These are phyloP conservation scores for Scleroderma bovista DNA, from an alignment of 768 basidiomycete species.

Conservation along the genomic window DNA sequence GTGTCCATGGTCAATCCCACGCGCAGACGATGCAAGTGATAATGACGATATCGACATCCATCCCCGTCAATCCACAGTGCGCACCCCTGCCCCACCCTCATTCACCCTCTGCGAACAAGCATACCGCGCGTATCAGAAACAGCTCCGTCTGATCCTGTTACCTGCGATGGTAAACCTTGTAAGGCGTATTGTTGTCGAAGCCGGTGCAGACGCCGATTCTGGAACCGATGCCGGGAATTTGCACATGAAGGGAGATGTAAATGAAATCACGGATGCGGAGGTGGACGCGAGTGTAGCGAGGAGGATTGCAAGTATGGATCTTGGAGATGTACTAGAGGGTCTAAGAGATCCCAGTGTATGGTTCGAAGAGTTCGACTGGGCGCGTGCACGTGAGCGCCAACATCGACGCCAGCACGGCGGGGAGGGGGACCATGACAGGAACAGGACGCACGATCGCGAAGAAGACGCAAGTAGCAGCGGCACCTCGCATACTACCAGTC, in stretches of 20 bases:
- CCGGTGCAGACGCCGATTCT: constrained; percentile 18
- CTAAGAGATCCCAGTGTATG: constrained; percentile 56
- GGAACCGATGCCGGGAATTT: too few species aligned
- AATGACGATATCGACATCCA: constrained; percentile 34
- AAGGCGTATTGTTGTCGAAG: constrained; percentile 59
- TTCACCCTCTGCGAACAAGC: constrained; percentile 60
- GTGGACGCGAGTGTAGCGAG: constrained; percentile 47
- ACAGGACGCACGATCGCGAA: constrained; percentile 35
- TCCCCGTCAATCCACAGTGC: constrained; percentile 43
- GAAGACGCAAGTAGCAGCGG: constrained; percentile 46
- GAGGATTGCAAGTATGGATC: constrained; percentile 46
- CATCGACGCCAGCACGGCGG: constrained; percentile 32
- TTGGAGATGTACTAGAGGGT: constrained; percentile 56
- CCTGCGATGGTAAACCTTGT: constrained; percentile 70
- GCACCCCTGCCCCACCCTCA: constrained; percentile 53
- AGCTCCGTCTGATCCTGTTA: constrained; percentile 53
- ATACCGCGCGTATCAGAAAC: constrained; percentile 51
- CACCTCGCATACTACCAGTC: constrained; percentile 60
- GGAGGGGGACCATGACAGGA: constrained; percentile 21
- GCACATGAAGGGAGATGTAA: too few species aligned
- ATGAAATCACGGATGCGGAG: too few species aligned
- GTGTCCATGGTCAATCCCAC: constrained; percentile 53
- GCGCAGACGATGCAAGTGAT: constrained; percentile 3
- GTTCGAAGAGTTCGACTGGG: constrained; percentile 73
- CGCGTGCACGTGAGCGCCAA: constrained; percentile 32